Evolutionary conservation across 495 filamentous ascomycete genomes (phyloP).

Genomic region (Tricharina praecox): DNA sequence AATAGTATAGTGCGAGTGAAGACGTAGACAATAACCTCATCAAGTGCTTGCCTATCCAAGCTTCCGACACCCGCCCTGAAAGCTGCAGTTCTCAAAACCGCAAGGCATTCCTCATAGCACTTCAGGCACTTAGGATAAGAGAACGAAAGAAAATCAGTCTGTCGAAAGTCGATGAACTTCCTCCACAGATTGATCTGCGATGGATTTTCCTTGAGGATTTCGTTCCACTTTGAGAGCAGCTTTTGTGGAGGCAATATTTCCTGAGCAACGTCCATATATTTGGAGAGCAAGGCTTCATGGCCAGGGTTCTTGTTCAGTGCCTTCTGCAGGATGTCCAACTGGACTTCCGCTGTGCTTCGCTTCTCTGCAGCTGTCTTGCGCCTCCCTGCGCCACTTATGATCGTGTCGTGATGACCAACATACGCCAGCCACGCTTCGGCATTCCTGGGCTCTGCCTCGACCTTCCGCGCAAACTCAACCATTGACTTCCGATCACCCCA

Average conservation of each 20-base stretch:
- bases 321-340: slow-evolving; percentile 63
- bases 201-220: slow-evolving; percentile 40
- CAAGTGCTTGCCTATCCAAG: slow-evolving; percentile 24
- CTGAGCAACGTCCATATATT: slow-evolving; percentile 52
- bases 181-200: slow-evolving; percentile 50
- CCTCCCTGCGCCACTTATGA: slow-evolving; percentile 35
- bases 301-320: slow-evolving; percentile 42
- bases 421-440: slow-evolving; percentile 57
- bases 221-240: slow-evolving; percentile 47
- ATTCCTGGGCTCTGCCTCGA: slow-evolving; percentile 48
- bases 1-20: slow-evolving; percentile 58
- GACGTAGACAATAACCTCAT: slow-evolving; percentile 47
- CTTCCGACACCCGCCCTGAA: slow-evolving; percentile 12
- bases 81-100: slow-evolving; percentile 30
- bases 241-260: slow-evolving; percentile 54
- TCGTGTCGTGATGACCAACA: slow-evolving; percentile 52
- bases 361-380: slow-evolving; percentile 43
- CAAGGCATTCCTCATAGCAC: slow-evolving; percentile 41
- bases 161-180: slow-evolving; percentile 56
- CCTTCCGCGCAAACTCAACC: slow-evolving; percentile 39
- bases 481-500: slow-evolving; percentile 34
- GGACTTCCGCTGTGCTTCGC: slow-evolving; percentile 55
- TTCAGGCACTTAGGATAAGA: slow-evolving; percentile 45
- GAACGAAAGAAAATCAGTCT: slow-evolving; percentile 51
- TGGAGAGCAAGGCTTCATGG: slow-evolving; percentile 43